Percentiles rank a stretch among this genome's conserved stretches.
phyloP scores from a whole-genome alignment of 306 rosid genomes.

The Oemleria cerasiformis region DNA sequence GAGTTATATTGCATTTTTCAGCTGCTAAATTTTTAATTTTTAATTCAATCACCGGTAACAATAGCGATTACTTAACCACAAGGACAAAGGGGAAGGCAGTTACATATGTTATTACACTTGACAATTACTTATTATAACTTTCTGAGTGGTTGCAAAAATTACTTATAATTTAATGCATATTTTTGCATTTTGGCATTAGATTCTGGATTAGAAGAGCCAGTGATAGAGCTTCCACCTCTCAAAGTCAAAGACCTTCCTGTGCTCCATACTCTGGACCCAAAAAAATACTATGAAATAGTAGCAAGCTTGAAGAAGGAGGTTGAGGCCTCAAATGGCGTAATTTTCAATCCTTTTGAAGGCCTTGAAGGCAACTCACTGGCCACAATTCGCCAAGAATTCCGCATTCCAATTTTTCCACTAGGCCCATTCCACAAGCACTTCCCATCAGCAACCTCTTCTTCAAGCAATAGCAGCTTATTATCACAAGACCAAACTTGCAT shows the following conservation, averaged over 20 bases:
- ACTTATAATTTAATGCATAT: background rate
- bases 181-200: conserved; percentile 6
- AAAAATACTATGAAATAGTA: conserved; percentile 15
- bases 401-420: conserved; percentile 44
- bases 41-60: too few species aligned
- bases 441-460: conserved; percentile 9
- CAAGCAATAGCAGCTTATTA: conserved; percentile 34
- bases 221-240: conserved; percentile 21
- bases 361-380: conserved; percentile 41
- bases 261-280: conserved; percentile 19
- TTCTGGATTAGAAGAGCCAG: conserved; percentile 35
- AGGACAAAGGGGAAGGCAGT: too few species aligned
- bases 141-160: background rate
- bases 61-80: too few species aligned
- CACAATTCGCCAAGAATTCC: conserved; percentile 22
- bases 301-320: conserved; percentile 21
- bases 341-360: conserved; percentile 47
- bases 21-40: too few species aligned
- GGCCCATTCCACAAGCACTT: conserved; percentile 62
- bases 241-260: conserved; percentile 39
- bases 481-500: conserved; percentile 41
- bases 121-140: too few species aligned
- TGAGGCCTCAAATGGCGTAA: conserved; percentile 42
- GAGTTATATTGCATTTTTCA: too few species aligned
- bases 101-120: too few species aligned